Evolutionary conservation across 1,284 basidiomycete genomes (phyloP), one percentile per base, ranked within the genome.

Genomic region (Lentinula novae-zelandiae): DNA sequence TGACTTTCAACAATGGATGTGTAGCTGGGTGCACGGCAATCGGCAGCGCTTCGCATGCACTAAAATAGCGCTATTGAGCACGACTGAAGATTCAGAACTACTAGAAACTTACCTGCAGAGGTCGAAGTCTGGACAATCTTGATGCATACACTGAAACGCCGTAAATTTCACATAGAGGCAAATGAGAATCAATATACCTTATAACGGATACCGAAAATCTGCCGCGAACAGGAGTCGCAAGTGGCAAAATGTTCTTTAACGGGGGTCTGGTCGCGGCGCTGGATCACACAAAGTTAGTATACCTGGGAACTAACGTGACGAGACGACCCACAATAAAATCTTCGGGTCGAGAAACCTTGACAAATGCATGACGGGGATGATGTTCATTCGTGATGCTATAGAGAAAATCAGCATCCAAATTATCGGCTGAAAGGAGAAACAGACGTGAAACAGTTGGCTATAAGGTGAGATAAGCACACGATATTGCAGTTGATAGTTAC

Each of bases 1-100:
- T 89, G 73, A 94, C 81, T 81, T 95, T 96, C 70, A 95, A 74
- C 75, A 95, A 72, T 0, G 91, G 86, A 70, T 96, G 94, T 44
- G 77, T 82, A 6, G 72, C 67, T 0, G 92, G 91, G 71, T 96
- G 93, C 9, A 89, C 79, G 3, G 87, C 74, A 62, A 92, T 90
- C 0, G 93, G 93, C 56, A 84, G 77, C 1, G 92, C 86, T 74
- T 96, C 93, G 74, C 94, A 96, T 61, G 10, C n/a, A 12, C 44
- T 46, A 12, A 22, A 20, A 20, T 20, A 7, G 0, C 5, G 8
- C 17, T 12, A 9, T 20, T 46, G n/a, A 20, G 0, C 20, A 46
- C 44, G 20, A 20, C 20, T 8, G 4, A 10, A 46, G 44, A 22
- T n/a, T 9, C 8, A 8, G 4, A 22, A 17, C 44, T 3, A 5